Base-by-base conservation (phyloP, 192 early-diverging fungal genomes). In the Helicostylum pulchrum region DNA sequence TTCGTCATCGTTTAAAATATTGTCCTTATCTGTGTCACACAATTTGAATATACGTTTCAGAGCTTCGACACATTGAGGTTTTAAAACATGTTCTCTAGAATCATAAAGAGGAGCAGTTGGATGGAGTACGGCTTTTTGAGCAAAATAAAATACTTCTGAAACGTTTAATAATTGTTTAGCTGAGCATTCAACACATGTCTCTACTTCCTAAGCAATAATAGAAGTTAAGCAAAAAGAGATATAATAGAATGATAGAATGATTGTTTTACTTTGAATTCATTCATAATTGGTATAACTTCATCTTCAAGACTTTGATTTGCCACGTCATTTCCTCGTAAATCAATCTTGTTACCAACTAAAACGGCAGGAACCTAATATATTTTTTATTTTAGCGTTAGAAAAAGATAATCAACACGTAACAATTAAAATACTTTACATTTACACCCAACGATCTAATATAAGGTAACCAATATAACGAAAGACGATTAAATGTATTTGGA, bases 61-160 rank as follows among this genome's bases (percentile, higher is more conserved):
- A 7, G 97, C 97, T 58, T 94, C 93, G 5, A 92, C 83, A 72
- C 96, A 98, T 17, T 85, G 88, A 1, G 88, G 91, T 71, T 96
- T 98, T 46, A 99, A 70, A 10, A 88, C 88, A 72, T 98, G 95
- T 68, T 93, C 94, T 50, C 92, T 79, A 4, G 93, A 92, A 78
- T 99, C 96, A 64, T 98, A 99, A 23, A 99, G 80, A 4, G 96
- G 96, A 11, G 93, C 91, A 2, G 96, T 98, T 5, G 97, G 97
- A 68, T 99, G 94, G 47, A 98, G 72, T 10, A 99, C 96, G 4
- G 97, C 97, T 74, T 98, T 98, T 83, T 99, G 97, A 4, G 97
- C 97, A 87, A 98, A 98, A 76, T 98, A 99, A 73, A 99, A 99
- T n/a, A 99, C 94, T 83, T 99, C 97, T 0, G 94, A 93, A 1